Conservation (phyloP, 768 basidiomycete species). For the Mycena vitilis region DNA sequence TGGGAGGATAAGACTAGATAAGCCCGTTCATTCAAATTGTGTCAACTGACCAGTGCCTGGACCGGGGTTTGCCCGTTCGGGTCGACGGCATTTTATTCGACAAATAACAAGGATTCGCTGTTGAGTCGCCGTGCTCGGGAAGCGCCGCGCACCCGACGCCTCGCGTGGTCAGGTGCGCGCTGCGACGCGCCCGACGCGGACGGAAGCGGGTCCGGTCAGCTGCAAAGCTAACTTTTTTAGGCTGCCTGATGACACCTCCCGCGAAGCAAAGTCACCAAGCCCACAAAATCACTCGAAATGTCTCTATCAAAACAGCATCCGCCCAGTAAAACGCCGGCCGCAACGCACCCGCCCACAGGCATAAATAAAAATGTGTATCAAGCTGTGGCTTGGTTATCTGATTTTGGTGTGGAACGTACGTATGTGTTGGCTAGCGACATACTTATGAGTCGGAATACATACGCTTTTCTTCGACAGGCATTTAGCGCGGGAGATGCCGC, state of each 20-base stretch:
- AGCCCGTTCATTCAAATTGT: background rate
- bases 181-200: background rate
- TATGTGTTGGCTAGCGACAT: slow-evolving; percentile 20
- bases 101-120: background rate
- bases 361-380: background rate
- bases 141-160: slow-evolving; percentile 11
- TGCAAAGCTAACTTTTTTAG: slow-evolving; percentile 15
- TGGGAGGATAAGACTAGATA: slow-evolving; percentile 18
- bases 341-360: slow-evolving; percentile 18
- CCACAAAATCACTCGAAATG: background rate
- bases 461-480: background rate
- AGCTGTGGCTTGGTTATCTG: background rate
- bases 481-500: background rate
- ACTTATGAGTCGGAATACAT: slow-evolving; percentile 4
- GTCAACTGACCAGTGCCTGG: slow-evolving; percentile 19
- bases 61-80: slow-evolving; percentile 23
- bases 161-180: slow-evolving; percentile 2
- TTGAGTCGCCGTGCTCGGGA: slow-evolving; percentile 4
- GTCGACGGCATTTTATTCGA: background rate
- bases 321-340: slow-evolving; percentile 2
- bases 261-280: background rate
- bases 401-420: slow-evolving; percentile 8
- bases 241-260: slow-evolving; percentile 5
- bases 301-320: slow-evolving; percentile 1
- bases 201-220: background rate